These are phyloP conservation scores for Lecanicillium sp. DNA, from an alignment of 2,329 filamentous ascomycete species.

Conservation along the genomic window DNA sequence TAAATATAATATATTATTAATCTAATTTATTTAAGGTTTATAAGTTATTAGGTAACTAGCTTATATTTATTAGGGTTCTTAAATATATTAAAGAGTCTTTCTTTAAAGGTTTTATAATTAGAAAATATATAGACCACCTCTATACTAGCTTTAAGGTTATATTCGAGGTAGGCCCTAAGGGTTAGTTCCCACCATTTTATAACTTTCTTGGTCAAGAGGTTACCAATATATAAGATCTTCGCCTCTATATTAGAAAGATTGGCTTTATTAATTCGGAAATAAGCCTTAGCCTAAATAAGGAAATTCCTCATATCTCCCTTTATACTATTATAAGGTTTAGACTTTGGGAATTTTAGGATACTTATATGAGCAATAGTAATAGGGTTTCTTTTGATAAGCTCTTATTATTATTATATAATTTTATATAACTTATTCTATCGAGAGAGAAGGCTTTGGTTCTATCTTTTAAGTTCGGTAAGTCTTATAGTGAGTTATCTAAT, in stretches of 20 bases:
- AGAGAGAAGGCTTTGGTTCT: not conserved
- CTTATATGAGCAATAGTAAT: not conserved
- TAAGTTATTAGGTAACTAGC: not conserved
- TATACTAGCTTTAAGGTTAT: not conserved
- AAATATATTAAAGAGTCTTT: not conserved
- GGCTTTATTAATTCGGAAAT: not conserved
- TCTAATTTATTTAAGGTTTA: not conserved
- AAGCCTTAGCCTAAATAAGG: not conserved
- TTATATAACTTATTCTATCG: not conserved
- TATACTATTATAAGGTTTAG: not conserved
- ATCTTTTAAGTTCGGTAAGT: not conserved
- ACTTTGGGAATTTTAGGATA: not conserved
- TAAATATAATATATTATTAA: not conserved
- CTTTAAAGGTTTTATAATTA: not conserved
- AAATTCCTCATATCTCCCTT: not conserved
- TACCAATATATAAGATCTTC: not conserved
- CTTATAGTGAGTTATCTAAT: not conserved
- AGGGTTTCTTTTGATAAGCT: not conserved
- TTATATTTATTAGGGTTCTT: conserved; percentile 1
- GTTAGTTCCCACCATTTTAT: not conserved
- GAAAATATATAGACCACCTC: not conserved
- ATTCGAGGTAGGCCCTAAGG: not conserved
- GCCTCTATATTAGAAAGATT: not conserved
- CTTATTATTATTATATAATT: not conserved
- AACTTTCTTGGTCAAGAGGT: not conserved